phyloP scores from a whole-genome alignment of 306 rosid species.

The Trichosanthes truncata region DNA sequence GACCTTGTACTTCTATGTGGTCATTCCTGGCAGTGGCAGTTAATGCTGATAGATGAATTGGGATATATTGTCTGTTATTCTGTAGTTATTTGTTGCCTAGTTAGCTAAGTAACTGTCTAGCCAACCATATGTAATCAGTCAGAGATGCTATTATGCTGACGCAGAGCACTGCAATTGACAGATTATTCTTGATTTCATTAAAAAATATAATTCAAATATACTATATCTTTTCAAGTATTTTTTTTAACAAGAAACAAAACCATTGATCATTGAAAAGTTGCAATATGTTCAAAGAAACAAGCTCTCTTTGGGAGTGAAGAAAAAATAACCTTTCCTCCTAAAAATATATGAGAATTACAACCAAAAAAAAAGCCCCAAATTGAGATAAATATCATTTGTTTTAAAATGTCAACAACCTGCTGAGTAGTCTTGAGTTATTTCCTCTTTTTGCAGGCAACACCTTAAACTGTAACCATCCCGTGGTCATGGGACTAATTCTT shows the following conservation, averaged over 20 bases:
- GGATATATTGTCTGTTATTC: background rate
- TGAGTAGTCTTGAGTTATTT: background rate
- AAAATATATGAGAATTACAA: background rate
- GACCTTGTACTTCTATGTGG: background rate
- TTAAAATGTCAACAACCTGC: background rate
- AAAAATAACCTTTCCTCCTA: background rate
- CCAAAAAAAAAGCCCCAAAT: background rate
- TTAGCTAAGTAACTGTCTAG: background rate
- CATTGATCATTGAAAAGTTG: background rate
- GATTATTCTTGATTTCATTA: background rate
- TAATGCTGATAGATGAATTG: background rate
- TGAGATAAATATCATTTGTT: background rate
- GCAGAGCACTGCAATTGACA: background rate
- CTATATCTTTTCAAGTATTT: background rate
- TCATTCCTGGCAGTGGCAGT: background rate
- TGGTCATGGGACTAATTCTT: constrained; percentile 83
- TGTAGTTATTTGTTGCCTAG: background rate
- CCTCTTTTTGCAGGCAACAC: constrained; percentile 63
- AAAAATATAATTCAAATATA: background rate
- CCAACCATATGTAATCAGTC: background rate
- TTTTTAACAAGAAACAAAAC: background rate
- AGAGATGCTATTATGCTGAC: background rate
- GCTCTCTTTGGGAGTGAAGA: background rate
- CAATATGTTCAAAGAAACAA: background rate
- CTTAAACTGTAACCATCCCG: constrained; percentile 86